Evolutionary conservation across 176 grass and related monocot genomes (phyloP).

Genomic region (Cenchrus fungigraminus): DNA sequence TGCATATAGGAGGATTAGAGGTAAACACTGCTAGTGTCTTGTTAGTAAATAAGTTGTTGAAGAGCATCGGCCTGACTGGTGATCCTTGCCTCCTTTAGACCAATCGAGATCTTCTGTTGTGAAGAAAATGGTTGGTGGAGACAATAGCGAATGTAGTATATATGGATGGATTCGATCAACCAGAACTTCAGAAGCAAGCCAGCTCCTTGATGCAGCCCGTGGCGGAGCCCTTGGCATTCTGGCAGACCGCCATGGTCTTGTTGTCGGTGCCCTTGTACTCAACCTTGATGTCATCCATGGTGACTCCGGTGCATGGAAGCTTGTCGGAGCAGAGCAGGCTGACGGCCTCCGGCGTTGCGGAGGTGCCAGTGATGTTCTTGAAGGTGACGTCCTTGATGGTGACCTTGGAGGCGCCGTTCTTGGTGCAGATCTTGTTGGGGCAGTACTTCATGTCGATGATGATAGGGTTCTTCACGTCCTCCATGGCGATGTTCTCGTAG

Average conservation of each 20-base stretch:
- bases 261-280: conserved; percentile 40
- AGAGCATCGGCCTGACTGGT: too few relatives aligned
- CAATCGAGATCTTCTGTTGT: too few relatives aligned
- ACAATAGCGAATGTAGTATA: too few relatives aligned
- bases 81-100: too few relatives aligned
- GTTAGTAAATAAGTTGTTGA: too few relatives aligned
- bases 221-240: conserved; percentile 15
- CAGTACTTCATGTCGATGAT: conserved; percentile 86
- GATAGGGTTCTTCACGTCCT: conserved; percentile 59
- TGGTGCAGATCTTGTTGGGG: conserved; percentile 56
- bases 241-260: conserved; percentile 36
- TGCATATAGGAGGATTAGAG: background rate
- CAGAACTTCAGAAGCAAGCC: background rate
- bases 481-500: conserved; percentile 68
- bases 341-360: conserved; percentile 44
- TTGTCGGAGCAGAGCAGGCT: conserved; percentile 54
- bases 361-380: conserved; percentile 67
- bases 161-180: too few relatives aligned
- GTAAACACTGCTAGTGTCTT: background rate
- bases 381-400: conserved; percentile 57
- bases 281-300: conserved; percentile 45
- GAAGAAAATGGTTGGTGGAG: too few relatives aligned
- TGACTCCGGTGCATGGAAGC: conserved; percentile 47
- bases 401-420: conserved; percentile 48
- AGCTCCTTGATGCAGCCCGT: conserved; percentile 34